Evolutionary conservation across 106 monocot species (phyloP).

Genomic region (Apostasia shenzhenica): DNA sequence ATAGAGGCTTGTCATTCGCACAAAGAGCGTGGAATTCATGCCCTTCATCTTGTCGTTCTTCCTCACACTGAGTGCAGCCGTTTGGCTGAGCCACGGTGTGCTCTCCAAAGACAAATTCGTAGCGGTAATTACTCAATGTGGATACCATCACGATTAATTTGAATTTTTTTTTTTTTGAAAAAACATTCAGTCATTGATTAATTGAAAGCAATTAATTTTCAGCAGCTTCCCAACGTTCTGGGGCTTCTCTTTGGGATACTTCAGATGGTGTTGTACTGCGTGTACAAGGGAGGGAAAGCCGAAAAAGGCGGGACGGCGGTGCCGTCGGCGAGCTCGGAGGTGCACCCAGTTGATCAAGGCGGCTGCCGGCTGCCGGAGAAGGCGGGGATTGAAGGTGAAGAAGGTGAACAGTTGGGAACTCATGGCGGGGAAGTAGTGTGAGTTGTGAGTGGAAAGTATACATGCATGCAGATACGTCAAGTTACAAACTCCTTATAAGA

Average conservation of each 20-base stretch:
- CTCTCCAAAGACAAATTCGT: conserved; percentile 43
- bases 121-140: conserved; percentile 19
- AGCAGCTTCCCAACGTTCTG: conserved; percentile 16
- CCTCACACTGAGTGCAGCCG: conserved; percentile 46
- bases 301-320: too few species aligned
- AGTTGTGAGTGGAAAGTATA: too few species aligned
- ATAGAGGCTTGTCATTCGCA: conserved; percentile 56
- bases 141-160: not conserved
- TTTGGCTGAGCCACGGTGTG: conserved; percentile 52
- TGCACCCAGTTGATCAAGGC: too few species aligned
- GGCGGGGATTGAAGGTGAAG: too few species aligned
- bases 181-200: not conserved
- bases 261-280: conserved; percentile 12
- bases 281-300: conserved; percentile 2
- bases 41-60: conserved; percentile 50
- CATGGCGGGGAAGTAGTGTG: too few species aligned
- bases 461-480: too few species aligned
- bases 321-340: too few species aligned
- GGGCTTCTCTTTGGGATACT: conserved; percentile 9
- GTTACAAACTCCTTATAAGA: too few species aligned
- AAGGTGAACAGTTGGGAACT: too few species aligned
- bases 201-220: not conserved
- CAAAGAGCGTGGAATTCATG: conserved; percentile 74
- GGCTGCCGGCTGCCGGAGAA: too few species aligned
- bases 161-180: not conserved